phyloP scores from a whole-genome alignment of 371 early-diverging fungal genomes.

The Mucor irregularis region DNA sequence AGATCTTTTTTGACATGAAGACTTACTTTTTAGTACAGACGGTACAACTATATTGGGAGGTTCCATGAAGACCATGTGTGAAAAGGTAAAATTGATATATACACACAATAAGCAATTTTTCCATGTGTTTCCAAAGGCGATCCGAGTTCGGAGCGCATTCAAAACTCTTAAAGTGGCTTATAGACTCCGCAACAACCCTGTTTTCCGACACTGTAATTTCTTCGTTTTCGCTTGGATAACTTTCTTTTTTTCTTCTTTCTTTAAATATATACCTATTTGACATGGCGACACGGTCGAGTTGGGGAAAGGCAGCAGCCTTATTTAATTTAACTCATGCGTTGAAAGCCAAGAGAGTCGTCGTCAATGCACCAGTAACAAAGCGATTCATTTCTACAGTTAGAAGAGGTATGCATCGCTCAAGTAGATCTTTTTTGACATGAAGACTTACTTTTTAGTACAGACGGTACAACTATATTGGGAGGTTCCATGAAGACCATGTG shows the following conservation, averaged over 20 bases:
- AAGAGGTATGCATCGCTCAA: background rate
- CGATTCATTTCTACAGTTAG: conserved; percentile 10
- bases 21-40: background rate
- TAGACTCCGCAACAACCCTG: no score
- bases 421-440: background rate
- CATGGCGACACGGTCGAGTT: conserved; percentile 12
- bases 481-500: background rate
- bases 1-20: background rate
- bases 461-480: conserved; percentile 7
- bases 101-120: no score
- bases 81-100: conserved; percentile 16
- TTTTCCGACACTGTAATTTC: no score
- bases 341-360: background rate
- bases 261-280: background rate
- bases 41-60: conserved; percentile 8
- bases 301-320: conserved; percentile 2
- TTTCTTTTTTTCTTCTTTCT: conserved; percentile 2
- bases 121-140: no score
- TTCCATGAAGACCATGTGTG: background rate
- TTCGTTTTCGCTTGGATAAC: conserved; percentile 1
- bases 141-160: no score
- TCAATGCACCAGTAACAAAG: conserved; percentile 8
- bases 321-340: background rate
- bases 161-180: no score
- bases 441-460: background rate